These are phyloP conservation scores for Orbilia ellipsospora DNA, from an alignment of 2,329 filamentous ascomycete genomes.

Conservation along the genomic window DNA sequence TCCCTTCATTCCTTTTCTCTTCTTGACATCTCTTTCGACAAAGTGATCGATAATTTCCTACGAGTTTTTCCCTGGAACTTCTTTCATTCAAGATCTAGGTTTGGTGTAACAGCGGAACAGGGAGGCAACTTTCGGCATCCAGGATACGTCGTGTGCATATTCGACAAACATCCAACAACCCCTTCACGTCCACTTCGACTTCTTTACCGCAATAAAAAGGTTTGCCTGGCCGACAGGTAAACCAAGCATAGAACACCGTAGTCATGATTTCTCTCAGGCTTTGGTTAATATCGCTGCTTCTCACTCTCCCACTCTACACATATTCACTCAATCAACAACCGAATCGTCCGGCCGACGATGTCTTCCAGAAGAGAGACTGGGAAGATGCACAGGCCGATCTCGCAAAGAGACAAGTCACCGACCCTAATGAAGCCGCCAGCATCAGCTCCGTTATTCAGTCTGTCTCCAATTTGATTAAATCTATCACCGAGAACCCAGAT, in stretches of 20 bases:
- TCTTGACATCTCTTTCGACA: not conserved
- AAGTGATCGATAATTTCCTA: not conserved
- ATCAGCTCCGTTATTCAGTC: constrained; percentile 37
- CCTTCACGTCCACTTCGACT: constrained; percentile 22
- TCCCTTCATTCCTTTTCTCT: constrained; percentile 24
- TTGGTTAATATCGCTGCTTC: constrained; percentile 44
- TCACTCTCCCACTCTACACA: constrained; percentile 46
- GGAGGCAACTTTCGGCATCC: constrained; percentile 6
- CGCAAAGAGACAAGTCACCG: constrained; percentile 41
- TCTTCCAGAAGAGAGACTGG: constrained; percentile 43
- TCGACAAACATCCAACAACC: constrained; percentile 6
- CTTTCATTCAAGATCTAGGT: constrained; percentile 4
- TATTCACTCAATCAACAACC: constrained; percentile 47
- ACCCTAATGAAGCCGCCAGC: constrained; percentile 31
- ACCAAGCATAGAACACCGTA: constrained; percentile 21
- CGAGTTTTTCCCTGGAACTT: not conserved
- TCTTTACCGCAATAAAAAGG: constrained; percentile 10
- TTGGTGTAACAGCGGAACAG: constrained; percentile 36
- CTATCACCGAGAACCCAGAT: constrained; percentile 29
- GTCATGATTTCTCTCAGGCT: constrained; percentile 47
- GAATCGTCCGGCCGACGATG: constrained; percentile 40
- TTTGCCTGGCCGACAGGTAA: constrained; percentile 38
- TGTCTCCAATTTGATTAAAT: constrained; percentile 36
- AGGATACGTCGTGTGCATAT: constrained; percentile 6
- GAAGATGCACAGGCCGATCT: constrained; percentile 38